These are phyloP conservation scores for Diaporthe sp. DNA, from an alignment of 2,329 filamentous ascomycete genomes.

Conservation along the genomic window DNA sequence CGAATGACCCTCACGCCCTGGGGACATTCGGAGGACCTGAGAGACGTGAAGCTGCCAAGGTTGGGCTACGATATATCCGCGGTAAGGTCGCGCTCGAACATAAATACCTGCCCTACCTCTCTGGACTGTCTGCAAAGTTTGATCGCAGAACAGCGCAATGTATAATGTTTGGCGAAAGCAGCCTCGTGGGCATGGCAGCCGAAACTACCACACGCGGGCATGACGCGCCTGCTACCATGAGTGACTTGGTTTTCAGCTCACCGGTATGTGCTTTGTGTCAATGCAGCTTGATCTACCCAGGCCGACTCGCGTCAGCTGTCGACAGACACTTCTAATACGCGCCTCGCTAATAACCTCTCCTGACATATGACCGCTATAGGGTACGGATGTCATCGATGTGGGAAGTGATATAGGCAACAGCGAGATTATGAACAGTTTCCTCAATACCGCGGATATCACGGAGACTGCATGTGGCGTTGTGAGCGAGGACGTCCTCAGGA, in stretches of 20 bases:
- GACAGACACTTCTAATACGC: not conserved
- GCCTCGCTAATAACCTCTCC: not conserved
- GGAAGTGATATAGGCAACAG: constrained; percentile 24
- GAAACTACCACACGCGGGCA: not conserved
- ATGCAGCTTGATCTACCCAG: constrained; percentile 1
- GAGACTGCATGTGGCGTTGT: constrained; percentile 2
- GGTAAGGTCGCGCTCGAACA: constrained; percentile 19
- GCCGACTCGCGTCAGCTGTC: not conserved
- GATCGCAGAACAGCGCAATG: constrained; percentile 18
- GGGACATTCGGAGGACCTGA: not conserved
- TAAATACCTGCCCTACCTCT: constrained; percentile 7
- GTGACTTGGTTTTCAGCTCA: constrained; percentile 16
- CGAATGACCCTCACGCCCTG: constrained; percentile 11
- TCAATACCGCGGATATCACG: constrained; percentile 24
- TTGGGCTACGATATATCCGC: constrained; percentile 18
- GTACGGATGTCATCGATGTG: constrained; percentile 25
- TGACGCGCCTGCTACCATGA: constrained; percentile 1
- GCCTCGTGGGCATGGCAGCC: not conserved
- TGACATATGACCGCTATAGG: not conserved
- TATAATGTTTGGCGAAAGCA: constrained; percentile 29
- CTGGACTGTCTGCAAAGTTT: constrained; percentile 16
- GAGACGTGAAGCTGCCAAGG: not conserved
- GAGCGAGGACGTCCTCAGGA: constrained; percentile 10
- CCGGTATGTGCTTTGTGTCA: constrained; percentile 5
- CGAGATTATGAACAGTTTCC: constrained; percentile 25